Base-by-base conservation (phyloP, 768 basidiomycete genomes). In the Tricholoma bakamatsutake region DNA sequence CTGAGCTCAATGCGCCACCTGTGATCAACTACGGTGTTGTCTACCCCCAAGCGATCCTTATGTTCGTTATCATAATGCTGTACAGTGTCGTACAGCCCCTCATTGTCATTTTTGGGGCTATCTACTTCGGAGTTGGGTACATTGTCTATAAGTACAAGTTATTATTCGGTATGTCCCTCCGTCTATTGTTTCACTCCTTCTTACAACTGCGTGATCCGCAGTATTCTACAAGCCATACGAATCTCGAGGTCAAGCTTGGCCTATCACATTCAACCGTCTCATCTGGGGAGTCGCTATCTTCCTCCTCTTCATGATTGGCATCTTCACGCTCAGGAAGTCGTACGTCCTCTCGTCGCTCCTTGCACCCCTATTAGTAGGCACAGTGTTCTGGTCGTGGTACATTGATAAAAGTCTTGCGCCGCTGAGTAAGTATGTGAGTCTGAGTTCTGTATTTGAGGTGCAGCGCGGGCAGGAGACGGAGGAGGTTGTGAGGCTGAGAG, bases 211-310 rank as follows among this genome's bases (percentile, higher is more conserved):
- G n/a, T 7, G 11, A 13, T 40, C 17, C 15, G 42, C 34, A 97
- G 94, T 98, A 17, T 98, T 96, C 76, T 97, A 97, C 76, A 98
- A 98, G 66, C 96, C 97, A 0, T 98, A 98, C 70, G 95, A 98
- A 72, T 93, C 90, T 2, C 90, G 89, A 62, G 97, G 97, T 2
- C 94, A 98, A 73, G 97, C 95, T 1, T 98, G 97, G 96, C 93
- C 93, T 0, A 84, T 98, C 61, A 95, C 97, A 0, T 98, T 95
- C 69, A 80, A 85, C 27, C 89, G 96, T 6, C 82, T 97, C 39
- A 87, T 95, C 31, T 92, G 91, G 88, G 95, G 91, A 45, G 81
- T 98, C 54, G 67, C 96, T 67, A 90, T 96, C 53, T 98, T 95
- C 78, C 84, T 95, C 54, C 67, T 94, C 45, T 97, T 98, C 78